A percentile compares a stretch with the other conserved stretches of the same genome.
Evolutionary conservation across 225 moss, liverwort and hornwort species (phyloP).

Genomic region (Marchantia paleacea): DNA sequence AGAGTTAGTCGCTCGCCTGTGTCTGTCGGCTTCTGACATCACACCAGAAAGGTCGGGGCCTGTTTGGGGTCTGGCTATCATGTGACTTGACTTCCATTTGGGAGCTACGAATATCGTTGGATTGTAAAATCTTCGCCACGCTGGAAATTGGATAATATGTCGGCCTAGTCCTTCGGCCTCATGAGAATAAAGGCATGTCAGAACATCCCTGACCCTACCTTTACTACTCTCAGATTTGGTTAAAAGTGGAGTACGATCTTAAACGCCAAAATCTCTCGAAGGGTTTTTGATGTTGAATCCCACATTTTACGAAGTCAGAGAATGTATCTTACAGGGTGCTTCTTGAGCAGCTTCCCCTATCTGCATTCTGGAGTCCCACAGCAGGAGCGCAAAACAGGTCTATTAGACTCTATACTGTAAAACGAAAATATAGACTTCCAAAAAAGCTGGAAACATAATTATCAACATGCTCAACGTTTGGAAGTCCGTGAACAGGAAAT

Average conservation of each 20-base stretch:
- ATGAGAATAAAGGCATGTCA: not conserved
- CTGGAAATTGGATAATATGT: not conserved
- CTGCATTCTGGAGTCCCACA: constrained; percentile 16
- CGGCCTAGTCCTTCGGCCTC: not conserved
- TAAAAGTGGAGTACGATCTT: not conserved
- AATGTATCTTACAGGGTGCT: constrained; percentile 8
- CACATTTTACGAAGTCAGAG: not conserved
- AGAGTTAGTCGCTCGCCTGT: not conserved
- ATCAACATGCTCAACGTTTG: constrained; percentile 26
- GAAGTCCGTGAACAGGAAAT: constrained; percentile 38
- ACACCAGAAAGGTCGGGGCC: not conserved
- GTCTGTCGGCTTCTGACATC: not conserved
- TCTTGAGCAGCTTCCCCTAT: constrained; percentile 9
- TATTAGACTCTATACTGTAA: not conserved
- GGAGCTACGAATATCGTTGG: not conserved
- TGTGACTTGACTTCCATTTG: not conserved
- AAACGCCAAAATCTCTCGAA: not conserved
- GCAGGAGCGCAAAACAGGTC: constrained; percentile 2
- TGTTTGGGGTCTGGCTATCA: not conserved
- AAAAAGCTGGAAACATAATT: constrained; percentile 1
- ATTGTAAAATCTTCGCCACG: not conserved
- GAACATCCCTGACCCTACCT: not conserved
- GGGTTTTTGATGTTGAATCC: constrained; percentile 4
- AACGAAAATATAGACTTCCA: constrained; percentile 7
- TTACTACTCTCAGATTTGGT: not conserved